These are phyloP conservation scores for Pterocarpus macrocarpus DNA, from an alignment of 306 rosid genomes.

Conservation along the genomic window DNA sequence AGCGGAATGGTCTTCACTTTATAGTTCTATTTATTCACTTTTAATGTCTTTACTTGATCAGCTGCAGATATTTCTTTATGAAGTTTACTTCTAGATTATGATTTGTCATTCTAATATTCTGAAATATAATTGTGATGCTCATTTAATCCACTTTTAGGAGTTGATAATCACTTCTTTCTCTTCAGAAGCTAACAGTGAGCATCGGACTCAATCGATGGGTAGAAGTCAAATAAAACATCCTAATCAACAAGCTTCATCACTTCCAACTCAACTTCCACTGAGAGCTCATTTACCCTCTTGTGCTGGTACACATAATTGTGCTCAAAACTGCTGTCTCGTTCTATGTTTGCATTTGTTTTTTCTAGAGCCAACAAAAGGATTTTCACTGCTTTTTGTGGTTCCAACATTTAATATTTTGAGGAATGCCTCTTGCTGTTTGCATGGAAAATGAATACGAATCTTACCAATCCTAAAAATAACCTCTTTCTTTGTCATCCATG, in stretches of 20 bases:
- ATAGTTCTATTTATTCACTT: constrained; percentile 5
- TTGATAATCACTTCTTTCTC: constrained; percentile 34
- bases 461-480: not conserved
- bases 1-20: constrained; percentile 17
- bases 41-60: constrained; percentile 36
- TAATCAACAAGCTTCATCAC: constrained; percentile 55
- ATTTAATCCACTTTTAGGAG: constrained; percentile 34
- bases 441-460: constrained; percentile 14
- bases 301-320: constrained; percentile 63
- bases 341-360: constrained; percentile 11
- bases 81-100: constrained; percentile 32
- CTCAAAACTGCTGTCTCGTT: constrained; percentile 16
- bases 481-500: constrained; percentile 10
- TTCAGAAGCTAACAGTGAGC: constrained; percentile 62
- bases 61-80: not conserved
- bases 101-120: constrained; percentile 34
- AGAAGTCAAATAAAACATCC: constrained; percentile 58
- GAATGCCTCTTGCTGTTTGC: not conserved
- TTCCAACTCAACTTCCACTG: constrained; percentile 89
- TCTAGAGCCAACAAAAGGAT: not conserved
- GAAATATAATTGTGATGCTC: constrained; percentile 25
- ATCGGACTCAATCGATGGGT: constrained; percentile 60
- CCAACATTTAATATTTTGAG: constrained; percentile 1
- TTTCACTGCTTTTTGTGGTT: not conserved
- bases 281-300: constrained; percentile 85